phyloP scores from a whole-genome alignment of 2,329 filamentous ascomycete species.

The Penicillium sp. region DNA sequence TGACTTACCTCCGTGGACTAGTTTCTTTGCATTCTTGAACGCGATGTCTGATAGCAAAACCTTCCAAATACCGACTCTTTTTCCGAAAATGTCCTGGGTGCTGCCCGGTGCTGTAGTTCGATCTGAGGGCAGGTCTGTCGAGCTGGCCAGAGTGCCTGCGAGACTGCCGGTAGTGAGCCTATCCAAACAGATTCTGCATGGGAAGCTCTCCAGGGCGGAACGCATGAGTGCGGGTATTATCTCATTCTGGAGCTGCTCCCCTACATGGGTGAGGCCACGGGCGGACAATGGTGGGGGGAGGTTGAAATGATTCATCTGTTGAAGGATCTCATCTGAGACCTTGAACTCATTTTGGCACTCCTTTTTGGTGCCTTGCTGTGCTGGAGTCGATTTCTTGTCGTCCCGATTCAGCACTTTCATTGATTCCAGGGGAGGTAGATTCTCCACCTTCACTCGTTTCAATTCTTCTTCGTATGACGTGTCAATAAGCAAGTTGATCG shows the following conservation, averaged over 20 bases:
- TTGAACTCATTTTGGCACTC: background rate
- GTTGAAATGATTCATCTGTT: background rate
- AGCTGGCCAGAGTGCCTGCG: background rate
- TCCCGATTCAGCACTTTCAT: conserved; percentile 8
- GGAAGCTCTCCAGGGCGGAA: conserved; percentile 14
- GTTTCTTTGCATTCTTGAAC: conserved; percentile 9
- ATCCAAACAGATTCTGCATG: conserved; percentile 19
- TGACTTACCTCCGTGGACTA: background rate
- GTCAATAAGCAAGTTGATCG: background rate
- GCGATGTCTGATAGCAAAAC: conserved; percentile 17
- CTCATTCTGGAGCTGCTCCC: conserved; percentile 2
- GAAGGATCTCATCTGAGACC: background rate
- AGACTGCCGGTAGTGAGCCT: background rate
- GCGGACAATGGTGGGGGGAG: background rate
- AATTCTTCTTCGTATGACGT: background rate
- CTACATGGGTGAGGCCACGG: background rate
- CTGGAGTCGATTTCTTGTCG: conserved; percentile 9
- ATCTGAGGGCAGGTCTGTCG: background rate
- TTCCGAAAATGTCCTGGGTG: conserved; percentile 17
- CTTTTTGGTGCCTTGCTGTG: background rate
- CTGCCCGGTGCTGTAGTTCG: background rate
- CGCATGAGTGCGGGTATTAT: conserved; percentile 10
- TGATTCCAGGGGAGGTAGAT: conserved; percentile 1
- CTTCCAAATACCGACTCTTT: conserved; percentile 20
- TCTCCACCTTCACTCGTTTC: background rate